Percentiles rank a stretch among this genome's conserved stretches.
phyloP scores from a whole-genome alignment of 352 stramenopile genomes.

The Phytophthora europaea region DNA sequence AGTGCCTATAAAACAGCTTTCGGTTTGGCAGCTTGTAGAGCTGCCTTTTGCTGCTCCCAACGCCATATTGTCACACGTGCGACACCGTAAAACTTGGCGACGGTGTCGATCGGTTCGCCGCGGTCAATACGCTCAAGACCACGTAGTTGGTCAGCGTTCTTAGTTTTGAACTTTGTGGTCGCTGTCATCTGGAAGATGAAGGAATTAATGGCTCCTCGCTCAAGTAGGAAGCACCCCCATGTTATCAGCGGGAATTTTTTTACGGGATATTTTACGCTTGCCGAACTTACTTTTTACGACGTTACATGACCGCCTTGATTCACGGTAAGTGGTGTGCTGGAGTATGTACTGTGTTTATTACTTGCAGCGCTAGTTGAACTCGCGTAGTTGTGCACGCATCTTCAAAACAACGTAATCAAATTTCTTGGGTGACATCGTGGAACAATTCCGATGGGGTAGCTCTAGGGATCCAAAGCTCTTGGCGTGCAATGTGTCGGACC shows the following conservation, averaged over 20 bases:
- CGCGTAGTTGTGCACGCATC: background rate
- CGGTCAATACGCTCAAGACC: background rate
- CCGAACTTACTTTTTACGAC: background rate
- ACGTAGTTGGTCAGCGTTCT: slow-evolving; percentile 1
- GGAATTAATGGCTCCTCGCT: slow-evolving; percentile 1
- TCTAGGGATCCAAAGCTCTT: background rate
- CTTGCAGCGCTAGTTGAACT: background rate
- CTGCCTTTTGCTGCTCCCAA: no score
- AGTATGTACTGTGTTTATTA: background rate
- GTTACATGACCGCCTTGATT: no score
- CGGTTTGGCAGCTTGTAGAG: no score
- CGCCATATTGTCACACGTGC: no score
- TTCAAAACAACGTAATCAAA: background rate
- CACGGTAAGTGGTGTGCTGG: background rate
- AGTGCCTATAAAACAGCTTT: no score
- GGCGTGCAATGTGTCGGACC: background rate
- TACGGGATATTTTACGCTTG: background rate
- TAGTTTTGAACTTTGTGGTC: background rate
- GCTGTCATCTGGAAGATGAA: background rate
- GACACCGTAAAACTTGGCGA: no score
- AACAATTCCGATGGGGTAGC: background rate
- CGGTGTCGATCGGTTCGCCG: no score
- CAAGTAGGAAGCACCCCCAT: background rate
- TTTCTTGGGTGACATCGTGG: background rate
- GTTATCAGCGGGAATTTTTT: background rate